Conservation (phyloP, 208 protist species). For the Trypanosoma grayi region DNA sequence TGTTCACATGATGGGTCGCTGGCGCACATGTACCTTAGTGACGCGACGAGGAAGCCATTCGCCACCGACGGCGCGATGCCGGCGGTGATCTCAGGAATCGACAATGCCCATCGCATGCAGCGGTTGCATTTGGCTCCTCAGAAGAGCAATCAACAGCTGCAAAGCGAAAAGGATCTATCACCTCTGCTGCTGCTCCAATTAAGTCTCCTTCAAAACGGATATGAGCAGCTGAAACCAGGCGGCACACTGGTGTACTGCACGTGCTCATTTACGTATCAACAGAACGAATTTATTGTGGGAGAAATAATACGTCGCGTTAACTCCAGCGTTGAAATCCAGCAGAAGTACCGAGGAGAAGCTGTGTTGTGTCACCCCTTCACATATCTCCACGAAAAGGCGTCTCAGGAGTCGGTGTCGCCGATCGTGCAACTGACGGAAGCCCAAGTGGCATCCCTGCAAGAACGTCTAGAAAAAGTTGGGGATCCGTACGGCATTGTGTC, state of each 20-base stretch:
- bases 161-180: background rate
- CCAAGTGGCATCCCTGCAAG: slow-evolving; percentile 6
- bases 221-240: slow-evolving; percentile 58
- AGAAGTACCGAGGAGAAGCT: slow-evolving; percentile 19
- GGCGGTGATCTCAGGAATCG: slow-evolving; percentile 23
- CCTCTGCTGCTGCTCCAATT: slow-evolving; percentile 57
- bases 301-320: slow-evolving; percentile 46
- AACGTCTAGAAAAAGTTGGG: slow-evolving; percentile 9
- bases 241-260: slow-evolving; percentile 93
- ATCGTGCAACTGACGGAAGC: slow-evolving; percentile 14
- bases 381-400: slow-evolving; percentile 17
- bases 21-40: slow-evolving; percentile 48
- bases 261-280: slow-evolving; percentile 87
- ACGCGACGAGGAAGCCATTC: slow-evolving; percentile 19
- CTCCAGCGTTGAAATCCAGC: slow-evolving; percentile 5
- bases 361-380: slow-evolving; percentile 23
- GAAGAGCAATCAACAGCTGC: background rate
- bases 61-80: background rate
- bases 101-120: slow-evolving; percentile 67
- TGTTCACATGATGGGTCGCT: slow-evolving; percentile 91
- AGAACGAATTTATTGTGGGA: slow-evolving; percentile 89
- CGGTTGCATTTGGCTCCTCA: slow-evolving; percentile 43
- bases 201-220: slow-evolving; percentile 69
- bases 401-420: slow-evolving; percentile 2
- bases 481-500: slow-evolving; percentile 25